phyloP scores from a whole-genome alignment of 306 rosid genomes.

The Pachyrhizus erosus region DNA sequence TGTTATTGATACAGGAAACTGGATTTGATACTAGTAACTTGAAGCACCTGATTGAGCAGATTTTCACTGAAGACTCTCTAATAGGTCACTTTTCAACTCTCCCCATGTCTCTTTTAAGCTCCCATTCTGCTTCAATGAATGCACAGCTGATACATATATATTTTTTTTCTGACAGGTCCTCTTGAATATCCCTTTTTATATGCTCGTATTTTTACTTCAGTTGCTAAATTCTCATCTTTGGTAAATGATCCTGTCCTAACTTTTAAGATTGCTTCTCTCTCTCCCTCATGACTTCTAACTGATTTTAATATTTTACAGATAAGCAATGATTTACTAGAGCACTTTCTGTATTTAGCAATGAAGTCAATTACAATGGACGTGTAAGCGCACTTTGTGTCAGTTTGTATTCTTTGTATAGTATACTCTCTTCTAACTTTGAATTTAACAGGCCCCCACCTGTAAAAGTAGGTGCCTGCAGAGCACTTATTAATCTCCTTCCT shows the following conservation, averaged over 20 bases:
- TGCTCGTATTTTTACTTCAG: slow-evolving; percentile 84
- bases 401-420: slow-evolving; percentile 32
- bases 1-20: slow-evolving; percentile 60
- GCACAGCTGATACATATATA: not conserved
- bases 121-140: slow-evolving; percentile 38
- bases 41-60: slow-evolving; percentile 64
- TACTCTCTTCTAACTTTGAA: slow-evolving; percentile 30
- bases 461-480: slow-evolving; percentile 94
- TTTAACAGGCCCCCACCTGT: slow-evolving; percentile 84
- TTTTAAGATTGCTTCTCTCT: slow-evolving; percentile 4
- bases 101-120: not conserved
- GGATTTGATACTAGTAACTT: slow-evolving; percentile 50
- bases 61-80: slow-evolving; percentile 68
- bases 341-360: slow-evolving; percentile 73
- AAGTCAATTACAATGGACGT: slow-evolving; percentile 82
- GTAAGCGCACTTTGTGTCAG: slow-evolving; percentile 53
- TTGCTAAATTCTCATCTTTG: slow-evolving; percentile 87
- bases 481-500: slow-evolving; percentile 87
- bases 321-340: slow-evolving; percentile 64
- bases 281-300: slow-evolving; percentile 28
- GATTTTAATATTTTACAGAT: slow-evolving; percentile 58
- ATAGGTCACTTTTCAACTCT: slow-evolving; percentile 56
- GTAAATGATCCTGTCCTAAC: slow-evolving; percentile 51
- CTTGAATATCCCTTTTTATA: slow-evolving; percentile 80
- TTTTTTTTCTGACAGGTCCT: slow-evolving; percentile 61